These are phyloP conservation scores for Pelargonium australe DNA, from an alignment of 441 rosid species.

Conservation along the genomic window DNA sequence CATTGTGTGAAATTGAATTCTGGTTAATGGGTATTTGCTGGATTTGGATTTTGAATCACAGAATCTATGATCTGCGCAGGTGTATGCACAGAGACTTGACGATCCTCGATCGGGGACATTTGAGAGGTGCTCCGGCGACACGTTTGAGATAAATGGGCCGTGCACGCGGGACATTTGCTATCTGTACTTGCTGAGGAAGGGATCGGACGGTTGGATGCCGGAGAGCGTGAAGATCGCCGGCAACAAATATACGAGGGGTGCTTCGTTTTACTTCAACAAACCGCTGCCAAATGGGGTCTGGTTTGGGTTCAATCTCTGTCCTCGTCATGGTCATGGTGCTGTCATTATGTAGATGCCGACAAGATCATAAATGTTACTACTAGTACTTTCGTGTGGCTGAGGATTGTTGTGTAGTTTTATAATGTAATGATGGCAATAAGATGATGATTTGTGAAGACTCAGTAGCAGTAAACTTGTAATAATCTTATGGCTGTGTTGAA, in stretches of 20 bases:
- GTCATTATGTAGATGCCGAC: neutral
- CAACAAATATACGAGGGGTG: conserved; percentile 27
- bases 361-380: neutral
- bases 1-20: neutral
- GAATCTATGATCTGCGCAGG: conserved; percentile 11
- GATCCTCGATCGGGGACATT: conserved; percentile 35
- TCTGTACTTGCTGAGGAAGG: conserved; percentile 34
- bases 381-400: too few species aligned
- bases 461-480: too few species aligned
- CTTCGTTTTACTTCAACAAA: conserved; percentile 31
- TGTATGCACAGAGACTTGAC: conserved; percentile 36
- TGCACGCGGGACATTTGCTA: conserved; percentile 36
- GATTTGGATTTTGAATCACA: neutral
- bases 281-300: conserved; percentile 40
- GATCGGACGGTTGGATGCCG: conserved; percentile 52
- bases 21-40: neutral
- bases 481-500: too few species aligned
- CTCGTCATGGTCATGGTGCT: neutral
- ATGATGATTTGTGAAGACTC: too few species aligned
- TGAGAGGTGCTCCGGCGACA: conserved; percentile 42
- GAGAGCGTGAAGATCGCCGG: conserved; percentile 39
- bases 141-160: conserved; percentile 39
- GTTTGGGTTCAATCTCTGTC: conserved; percentile 41
- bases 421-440: too few species aligned
- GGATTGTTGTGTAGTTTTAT: too few species aligned